These are phyloP conservation scores for Eucalyptus virginea DNA, from an alignment of 345 rosid genomes.

Conservation along the genomic window DNA sequence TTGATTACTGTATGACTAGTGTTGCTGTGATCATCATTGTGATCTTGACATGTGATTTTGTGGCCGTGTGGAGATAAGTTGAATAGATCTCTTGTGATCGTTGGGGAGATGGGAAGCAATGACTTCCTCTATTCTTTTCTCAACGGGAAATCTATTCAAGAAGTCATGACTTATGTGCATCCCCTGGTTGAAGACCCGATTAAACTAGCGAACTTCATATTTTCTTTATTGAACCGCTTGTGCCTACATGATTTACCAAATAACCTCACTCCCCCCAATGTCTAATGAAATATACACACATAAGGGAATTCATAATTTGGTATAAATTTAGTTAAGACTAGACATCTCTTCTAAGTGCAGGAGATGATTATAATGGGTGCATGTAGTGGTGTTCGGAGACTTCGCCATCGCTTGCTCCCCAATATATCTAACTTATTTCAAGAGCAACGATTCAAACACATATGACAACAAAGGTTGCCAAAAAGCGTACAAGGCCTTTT, in stretches of 20 bases:
- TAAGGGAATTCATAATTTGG: not conserved
- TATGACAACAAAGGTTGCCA: not conserved
- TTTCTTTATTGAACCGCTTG: not conserved
- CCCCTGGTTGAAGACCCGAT: not conserved
- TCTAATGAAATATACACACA: not conserved
- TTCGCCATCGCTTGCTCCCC: not conserved
- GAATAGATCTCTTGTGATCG: not conserved
- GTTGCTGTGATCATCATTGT: not conserved
- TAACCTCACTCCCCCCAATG: not conserved
- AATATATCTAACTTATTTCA: not conserved
- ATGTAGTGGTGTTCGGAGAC: not conserved
- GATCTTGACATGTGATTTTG: not conserved
- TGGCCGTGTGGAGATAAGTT: not conserved
- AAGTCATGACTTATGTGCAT: not conserved
- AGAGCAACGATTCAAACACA: not conserved
- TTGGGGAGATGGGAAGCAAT: constrained; percentile 2
- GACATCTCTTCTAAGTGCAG: not conserved
- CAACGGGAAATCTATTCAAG: not conserved
- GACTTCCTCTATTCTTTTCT: not conserved
- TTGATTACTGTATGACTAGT: not conserved
- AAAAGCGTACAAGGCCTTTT: not conserved
- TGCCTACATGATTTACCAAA: no score
- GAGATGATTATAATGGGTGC: not conserved
- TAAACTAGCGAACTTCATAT: not conserved
- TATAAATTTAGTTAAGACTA: not conserved